phyloP scores from a whole-genome alignment of 1,284 basidiomycete genomes.

The Jaminaea rosea region DNA sequence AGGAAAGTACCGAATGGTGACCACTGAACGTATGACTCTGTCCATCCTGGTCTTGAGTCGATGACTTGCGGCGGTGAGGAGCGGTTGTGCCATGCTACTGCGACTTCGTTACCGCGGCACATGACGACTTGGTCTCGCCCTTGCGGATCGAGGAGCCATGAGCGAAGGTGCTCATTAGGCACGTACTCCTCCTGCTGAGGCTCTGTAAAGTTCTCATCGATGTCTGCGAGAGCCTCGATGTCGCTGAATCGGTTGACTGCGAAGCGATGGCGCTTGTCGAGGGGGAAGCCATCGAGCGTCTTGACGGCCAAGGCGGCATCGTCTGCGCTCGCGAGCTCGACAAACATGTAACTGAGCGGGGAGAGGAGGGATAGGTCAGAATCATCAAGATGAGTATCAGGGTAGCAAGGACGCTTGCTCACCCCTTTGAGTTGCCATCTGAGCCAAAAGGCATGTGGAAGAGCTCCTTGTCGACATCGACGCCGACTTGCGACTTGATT shows the following conservation, averaged over 20 bases:
- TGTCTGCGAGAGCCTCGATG: constrained; percentile 70
- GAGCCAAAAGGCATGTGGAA: constrained; percentile 49
- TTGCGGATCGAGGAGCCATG: constrained; percentile 84
- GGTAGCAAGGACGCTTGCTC: constrained; percentile 1
- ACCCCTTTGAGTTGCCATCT: constrained; percentile 47
- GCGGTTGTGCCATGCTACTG: constrained; percentile 87
- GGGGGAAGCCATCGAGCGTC: constrained; percentile 74
- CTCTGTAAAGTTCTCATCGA: constrained; percentile 77
- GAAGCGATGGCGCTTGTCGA: constrained; percentile 87
- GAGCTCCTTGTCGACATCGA: constrained; percentile 40
- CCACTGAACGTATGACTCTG: constrained; percentile 95
- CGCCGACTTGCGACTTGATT: constrained; percentile 45
- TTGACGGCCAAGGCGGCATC: constrained; percentile 73
- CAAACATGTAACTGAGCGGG: constrained; percentile 67
- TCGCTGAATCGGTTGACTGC: constrained; percentile 83
- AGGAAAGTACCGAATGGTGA: constrained; percentile 90
- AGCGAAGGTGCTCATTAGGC: constrained; percentile 86
- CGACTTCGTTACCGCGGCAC: constrained; percentile 82
- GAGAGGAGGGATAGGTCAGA: background rate
- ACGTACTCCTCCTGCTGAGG: constrained; percentile 68
- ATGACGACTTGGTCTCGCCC: constrained; percentile 94
- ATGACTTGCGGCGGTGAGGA: constrained; percentile 77
- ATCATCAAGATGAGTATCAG: background rate
- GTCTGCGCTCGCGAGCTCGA: constrained; percentile 73
- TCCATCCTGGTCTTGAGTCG: constrained; percentile 72